phyloP scores from a whole-genome alignment of 1,139 yeast species.

The Hemisphaericaspora subhashii region DNA sequence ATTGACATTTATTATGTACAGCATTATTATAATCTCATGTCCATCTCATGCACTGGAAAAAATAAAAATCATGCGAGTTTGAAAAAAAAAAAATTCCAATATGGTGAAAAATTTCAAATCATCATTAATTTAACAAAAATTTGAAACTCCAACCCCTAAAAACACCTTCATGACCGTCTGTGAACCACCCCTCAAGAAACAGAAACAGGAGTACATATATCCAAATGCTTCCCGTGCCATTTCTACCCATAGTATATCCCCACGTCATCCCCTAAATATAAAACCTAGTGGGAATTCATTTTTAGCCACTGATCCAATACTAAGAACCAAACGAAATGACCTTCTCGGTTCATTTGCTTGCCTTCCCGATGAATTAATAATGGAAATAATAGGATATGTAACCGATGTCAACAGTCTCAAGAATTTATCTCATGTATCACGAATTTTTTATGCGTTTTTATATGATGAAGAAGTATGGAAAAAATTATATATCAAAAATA shows the following conservation, averaged over 20 bases:
- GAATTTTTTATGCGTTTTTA: conserved; percentile 67
- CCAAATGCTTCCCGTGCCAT: conserved; percentile 22
- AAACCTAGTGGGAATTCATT: conserved; percentile 69
- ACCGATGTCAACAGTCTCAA: conserved; percentile 46
- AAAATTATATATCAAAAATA: conserved; percentile 43
- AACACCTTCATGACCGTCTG: not conserved
- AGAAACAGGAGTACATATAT: conserved; percentile 14
- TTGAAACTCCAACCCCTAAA: not conserved
- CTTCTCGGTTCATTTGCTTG: conserved; percentile 51
- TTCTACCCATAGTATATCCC: conserved; percentile 21
- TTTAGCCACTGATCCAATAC: conserved; percentile 21
- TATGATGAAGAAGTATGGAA: conserved; percentile 84
- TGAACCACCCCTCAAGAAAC: conserved; percentile 14
- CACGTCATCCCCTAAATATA: conserved; percentile 69
- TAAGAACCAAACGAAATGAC: conserved; percentile 28
- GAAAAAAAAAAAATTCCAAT: too few species aligned
- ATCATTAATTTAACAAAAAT: not conserved
- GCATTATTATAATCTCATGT: too few species aligned
- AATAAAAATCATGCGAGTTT: too few species aligned
- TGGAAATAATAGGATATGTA: conserved; percentile 47
- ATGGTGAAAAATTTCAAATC: not conserved
- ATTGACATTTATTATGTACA: too few species aligned
- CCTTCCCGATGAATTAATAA: conserved; percentile 60
- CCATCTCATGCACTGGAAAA: too few species aligned
- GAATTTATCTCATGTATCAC: conserved; percentile 56